Conservation (phyloP, 179 eudicot genomes). For the Heliamphora pulchella region DNA sequence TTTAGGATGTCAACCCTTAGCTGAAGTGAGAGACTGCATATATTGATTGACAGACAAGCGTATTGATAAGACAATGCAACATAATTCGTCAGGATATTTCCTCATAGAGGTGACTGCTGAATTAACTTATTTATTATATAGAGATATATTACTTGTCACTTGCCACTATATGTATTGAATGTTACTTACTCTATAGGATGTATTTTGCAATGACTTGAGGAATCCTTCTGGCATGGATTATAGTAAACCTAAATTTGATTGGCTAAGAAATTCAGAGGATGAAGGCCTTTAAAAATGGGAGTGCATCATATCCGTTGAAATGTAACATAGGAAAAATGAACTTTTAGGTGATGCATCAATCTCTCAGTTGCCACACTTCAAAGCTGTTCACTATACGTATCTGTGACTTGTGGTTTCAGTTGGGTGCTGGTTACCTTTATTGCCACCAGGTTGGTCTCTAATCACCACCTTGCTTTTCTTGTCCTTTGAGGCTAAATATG, state of each 20-base stretch:
- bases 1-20: constrained; percentile 66
- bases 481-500: too few species aligned
- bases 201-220: constrained; percentile 76
- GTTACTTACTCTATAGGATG: constrained; percentile 29
- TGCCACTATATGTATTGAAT: too few species aligned
- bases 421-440: constrained; percentile 80
- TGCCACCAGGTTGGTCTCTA: constrained; percentile 76
- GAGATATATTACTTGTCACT: too few species aligned
- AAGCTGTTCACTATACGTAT: constrained; percentile 42
- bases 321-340: constrained; percentile 36
- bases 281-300: constrained; percentile 84
- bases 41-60: constrained; percentile 69
- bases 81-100: constrained; percentile 84
- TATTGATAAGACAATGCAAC: constrained; percentile 52
- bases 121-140: too few species aligned
- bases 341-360: constrained; percentile 26
- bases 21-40: constrained; percentile 71
- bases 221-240: constrained; percentile 58
- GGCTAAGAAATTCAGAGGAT: constrained; percentile 57
- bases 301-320: constrained; percentile 51
- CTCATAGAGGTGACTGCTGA: constrained; percentile 33
- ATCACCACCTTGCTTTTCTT: too few species aligned
- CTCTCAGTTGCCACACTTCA: constrained; percentile 50
- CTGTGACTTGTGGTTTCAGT: constrained; percentile 66
- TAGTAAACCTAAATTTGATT: constrained; percentile 70